phyloP scores from a whole-genome alignment of 2,329 filamentous ascomycete genomes.

The Tolypocladium ophioglossoides region DNA sequence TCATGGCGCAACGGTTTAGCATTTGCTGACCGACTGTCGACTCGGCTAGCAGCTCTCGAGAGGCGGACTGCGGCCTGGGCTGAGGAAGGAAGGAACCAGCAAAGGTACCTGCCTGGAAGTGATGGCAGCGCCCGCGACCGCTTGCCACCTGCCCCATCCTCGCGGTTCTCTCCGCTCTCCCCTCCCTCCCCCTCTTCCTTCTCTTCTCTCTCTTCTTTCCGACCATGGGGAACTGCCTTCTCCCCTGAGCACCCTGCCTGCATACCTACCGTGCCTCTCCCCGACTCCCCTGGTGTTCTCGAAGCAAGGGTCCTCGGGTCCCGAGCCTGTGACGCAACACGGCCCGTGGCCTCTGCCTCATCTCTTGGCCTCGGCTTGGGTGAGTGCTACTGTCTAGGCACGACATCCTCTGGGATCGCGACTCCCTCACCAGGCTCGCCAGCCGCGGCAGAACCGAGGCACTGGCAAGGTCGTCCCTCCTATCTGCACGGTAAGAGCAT shows the following conservation, averaged over 20 bases:
- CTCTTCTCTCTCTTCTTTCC: neutral
- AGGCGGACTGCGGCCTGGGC: neutral
- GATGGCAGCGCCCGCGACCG: neutral
- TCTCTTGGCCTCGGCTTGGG: neutral
- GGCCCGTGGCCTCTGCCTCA: neutral
- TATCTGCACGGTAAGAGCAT: neutral
- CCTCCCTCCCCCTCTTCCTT: neutral
- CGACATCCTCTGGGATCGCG: neutral
- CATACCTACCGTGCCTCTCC: neutral
- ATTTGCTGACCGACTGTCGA: neutral
- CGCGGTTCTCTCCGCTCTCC: neutral
- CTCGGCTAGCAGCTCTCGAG: neutral
- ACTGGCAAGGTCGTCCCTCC: neutral
- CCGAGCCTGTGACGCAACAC: neutral
- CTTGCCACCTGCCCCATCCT: neutral
- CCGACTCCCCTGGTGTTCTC: neutral
- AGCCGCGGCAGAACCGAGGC: neutral
- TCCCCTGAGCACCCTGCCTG: neutral
- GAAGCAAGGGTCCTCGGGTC: no score
- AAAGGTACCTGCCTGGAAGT: neutral
- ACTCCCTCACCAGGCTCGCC: neutral
- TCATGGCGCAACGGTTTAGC: neutral
- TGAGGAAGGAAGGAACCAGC: neutral
- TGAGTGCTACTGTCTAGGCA: no score
- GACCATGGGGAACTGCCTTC: neutral